These are phyloP conservation scores for Aspergillus novofumigatus DNA, from an alignment of 2,329 filamentous ascomycete species.

Conservation along the genomic window DNA sequence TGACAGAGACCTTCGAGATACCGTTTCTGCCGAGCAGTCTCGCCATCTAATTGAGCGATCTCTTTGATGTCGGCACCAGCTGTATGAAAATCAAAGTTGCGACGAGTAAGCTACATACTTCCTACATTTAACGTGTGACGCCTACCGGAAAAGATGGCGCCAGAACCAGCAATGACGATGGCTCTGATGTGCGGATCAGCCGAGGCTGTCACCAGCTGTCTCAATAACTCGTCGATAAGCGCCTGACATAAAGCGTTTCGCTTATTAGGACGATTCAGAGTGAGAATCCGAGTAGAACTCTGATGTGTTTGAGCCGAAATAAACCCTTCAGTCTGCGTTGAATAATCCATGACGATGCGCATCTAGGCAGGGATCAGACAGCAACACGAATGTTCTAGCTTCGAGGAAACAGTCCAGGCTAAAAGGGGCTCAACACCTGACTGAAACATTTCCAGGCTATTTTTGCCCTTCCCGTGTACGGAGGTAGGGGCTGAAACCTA, in stretches of 20 bases:
- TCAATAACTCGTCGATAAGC: conserved; percentile 3
- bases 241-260: conserved; percentile 6
- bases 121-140: no score
- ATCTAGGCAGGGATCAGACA: no score
- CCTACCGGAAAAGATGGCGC: conserved; percentile 6
- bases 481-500: no score
- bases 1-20: conserved; percentile 10
- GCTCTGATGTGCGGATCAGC: not conserved
- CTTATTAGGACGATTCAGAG: conserved; percentile 5
- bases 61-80: conserved; percentile 11
- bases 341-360: no score
- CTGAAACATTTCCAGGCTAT: no score
- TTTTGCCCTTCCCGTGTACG: no score
- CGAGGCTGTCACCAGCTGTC: not conserved
- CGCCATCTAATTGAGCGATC: conserved; percentile 4
- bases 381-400: no score
- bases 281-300: not conserved
- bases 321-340: not conserved
- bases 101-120: no score
- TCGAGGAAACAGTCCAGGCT: no score
- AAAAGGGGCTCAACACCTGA: no score
- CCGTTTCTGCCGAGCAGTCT: conserved; percentile 1
- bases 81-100: not conserved
- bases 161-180: conserved; percentile 6
- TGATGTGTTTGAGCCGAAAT: not conserved